These are phyloP conservation scores for Pythium vanterpoolii DNA, from an alignment of 352 stramenopile species.

Conservation along the genomic window DNA sequence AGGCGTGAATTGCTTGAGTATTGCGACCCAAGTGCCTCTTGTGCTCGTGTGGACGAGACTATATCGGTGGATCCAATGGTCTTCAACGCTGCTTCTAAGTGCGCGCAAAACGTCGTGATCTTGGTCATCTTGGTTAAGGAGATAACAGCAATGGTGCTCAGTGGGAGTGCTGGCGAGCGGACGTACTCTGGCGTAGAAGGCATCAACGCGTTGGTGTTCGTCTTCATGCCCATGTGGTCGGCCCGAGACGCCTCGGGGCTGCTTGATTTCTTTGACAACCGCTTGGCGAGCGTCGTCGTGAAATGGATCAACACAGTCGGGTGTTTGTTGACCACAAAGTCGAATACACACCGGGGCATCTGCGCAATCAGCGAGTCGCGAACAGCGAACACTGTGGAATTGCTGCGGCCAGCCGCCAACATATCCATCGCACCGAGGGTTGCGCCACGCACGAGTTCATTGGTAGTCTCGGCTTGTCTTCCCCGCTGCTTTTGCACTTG, in stretches of 20 bases:
- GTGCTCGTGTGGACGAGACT: constrained; percentile 72
- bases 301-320: constrained; percentile 77
- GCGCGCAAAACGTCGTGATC: constrained; percentile 70
- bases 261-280: constrained; percentile 47
- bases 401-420: constrained; percentile 63
- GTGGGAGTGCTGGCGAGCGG: constrained; percentile 31
- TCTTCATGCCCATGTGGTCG: constrained; percentile 36
- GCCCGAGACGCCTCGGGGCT: constrained; percentile 29
- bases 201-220: constrained; percentile 46
- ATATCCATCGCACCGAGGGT: constrained; percentile 83
- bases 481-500: constrained; percentile 59
- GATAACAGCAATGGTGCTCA: constrained; percentile 76
- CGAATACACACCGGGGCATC: constrained; percentile 84
- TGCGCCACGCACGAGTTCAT: constrained; percentile 74
- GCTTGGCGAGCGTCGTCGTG: constrained; percentile 67
- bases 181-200: constrained; percentile 23
- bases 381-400: constrained; percentile 82
- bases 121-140: constrained; percentile 72
- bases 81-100: constrained; percentile 58
- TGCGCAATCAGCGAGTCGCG: constrained; percentile 86
- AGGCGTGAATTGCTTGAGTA: constrained; percentile 74
- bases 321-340: constrained; percentile 71
- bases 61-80: constrained; percentile 63
- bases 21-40: constrained; percentile 53
- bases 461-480: constrained; percentile 70